Evolutionary conservation across 1,284 basidiomycete genomes (phyloP), one percentile per base, ranked within the genome.

Genomic region (Farysia itapuensis): DNA sequence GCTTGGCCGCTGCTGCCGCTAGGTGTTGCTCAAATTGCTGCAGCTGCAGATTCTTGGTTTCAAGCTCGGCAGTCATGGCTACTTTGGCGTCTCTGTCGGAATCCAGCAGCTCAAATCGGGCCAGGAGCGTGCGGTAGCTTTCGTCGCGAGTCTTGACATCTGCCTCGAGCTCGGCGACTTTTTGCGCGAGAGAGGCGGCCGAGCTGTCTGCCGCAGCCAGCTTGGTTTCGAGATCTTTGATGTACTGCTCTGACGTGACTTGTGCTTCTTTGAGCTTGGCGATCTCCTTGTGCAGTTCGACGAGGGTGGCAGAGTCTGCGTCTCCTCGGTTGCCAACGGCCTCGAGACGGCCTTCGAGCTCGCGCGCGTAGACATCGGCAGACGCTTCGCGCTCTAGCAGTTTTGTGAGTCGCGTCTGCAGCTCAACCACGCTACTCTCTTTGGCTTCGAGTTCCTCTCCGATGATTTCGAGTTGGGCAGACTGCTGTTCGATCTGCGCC

Each of bases 281-380:
- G 22, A 96, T 81, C 78, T 97, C 92, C 58, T 87, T 86, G 74
- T 85, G 86, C 43, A 97, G 82, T 53, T 93, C 89, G 14, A 81
- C 81, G 67, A 94, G 82, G 2, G 86, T 86, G 64, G 86, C 85
- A 46, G 83, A 85, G 11, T 89, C 88, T 9, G 83, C 82, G 29
- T 88, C 79, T 16, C 86, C 86, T 4, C 83, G 84, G 65, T 93
- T 89, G 63, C 90, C 85, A 64, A 87, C 87, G 2, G 81, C 78
- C 77, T 88, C 90, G 74, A 97, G 84, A 77, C 89, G 90, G 63
- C 86, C 84, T 77, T 98, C 93, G 21, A 97, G 81, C 74, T 96
- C 92, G 35, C 85, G 87, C 20, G 96, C 86, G 77, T 97, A 96
- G 1, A 86, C 88, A 81, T 97, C 93, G 21, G 89, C 91, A 0